Conservation (phyloP, 169 alveolate species). For the Neospora caninum region DNA sequence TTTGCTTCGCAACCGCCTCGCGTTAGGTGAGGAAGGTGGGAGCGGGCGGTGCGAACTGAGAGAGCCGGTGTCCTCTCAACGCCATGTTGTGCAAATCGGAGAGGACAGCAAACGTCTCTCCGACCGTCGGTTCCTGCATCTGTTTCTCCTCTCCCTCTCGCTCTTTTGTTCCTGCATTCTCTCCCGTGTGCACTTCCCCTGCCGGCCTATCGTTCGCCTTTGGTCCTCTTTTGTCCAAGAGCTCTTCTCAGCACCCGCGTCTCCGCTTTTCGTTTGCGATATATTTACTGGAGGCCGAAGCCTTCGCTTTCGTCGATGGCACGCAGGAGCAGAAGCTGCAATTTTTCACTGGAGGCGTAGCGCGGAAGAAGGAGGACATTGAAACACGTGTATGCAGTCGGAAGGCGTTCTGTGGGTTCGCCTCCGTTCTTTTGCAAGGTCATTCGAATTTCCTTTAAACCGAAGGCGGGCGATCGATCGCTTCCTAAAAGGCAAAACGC, state of each 20-base stretch:
- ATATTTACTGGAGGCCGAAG: slow-evolving; percentile 82
- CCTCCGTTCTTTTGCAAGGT: slow-evolving; percentile 77
- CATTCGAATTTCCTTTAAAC: slow-evolving; percentile 77
- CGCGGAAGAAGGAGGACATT: slow-evolving; percentile 86
- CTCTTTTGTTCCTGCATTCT: neutral
- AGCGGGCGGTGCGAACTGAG: no score
- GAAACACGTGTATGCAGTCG: slow-evolving; percentile 93
- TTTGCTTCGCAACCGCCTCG: no score
- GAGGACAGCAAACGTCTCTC: no score
- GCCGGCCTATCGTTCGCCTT: no score
- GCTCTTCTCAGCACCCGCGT: no score
- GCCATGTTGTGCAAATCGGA: no score
- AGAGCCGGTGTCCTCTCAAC: no score
- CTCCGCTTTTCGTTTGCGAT: neutral
- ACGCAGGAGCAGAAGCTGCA: slow-evolving; percentile 74
- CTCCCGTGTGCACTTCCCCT: no score
- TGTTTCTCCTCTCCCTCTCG: neutral
- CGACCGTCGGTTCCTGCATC: no score
- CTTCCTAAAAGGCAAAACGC: slow-evolving; percentile 76
- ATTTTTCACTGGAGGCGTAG: slow-evolving; percentile 78
- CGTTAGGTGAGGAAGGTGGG: no score
- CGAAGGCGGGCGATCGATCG: slow-evolving; percentile 83
- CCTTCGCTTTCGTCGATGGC: slow-evolving; percentile 90
- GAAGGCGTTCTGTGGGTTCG: slow-evolving; percentile 83
- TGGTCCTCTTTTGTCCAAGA: no score